These are phyloP conservation scores for Penicillium pancosmium DNA, from an alignment of 495 filamentous ascomycete species.

Conservation along the genomic window DNA sequence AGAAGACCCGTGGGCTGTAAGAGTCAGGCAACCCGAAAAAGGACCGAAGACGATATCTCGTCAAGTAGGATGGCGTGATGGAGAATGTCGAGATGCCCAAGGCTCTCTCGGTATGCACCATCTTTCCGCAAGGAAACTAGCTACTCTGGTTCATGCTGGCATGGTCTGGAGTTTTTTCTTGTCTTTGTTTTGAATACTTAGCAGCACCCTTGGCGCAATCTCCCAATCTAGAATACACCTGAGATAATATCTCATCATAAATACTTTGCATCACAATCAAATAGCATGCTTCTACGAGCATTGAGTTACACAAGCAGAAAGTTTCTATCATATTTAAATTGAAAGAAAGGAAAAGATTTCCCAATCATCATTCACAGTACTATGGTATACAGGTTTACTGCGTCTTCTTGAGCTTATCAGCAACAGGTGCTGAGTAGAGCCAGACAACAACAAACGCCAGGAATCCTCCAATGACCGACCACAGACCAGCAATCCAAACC, in stretches of 20 bases:
- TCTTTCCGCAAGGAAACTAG: slow-evolving; percentile 4
- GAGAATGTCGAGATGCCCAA: background rate
- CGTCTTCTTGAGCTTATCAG: slow-evolving; percentile 64
- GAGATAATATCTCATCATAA: background rate
- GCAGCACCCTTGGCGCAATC: slow-evolving; percentile 11
- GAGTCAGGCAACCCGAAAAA: background rate
- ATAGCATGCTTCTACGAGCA: slow-evolving; percentile 1
- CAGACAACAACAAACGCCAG: slow-evolving; percentile 82
- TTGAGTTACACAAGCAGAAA: background rate
- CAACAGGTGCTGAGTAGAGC: slow-evolving; percentile 78
- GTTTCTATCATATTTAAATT: slow-evolving; percentile 9
- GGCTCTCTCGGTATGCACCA: slow-evolving; percentile 10
- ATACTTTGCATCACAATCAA: background rate
- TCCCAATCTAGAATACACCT: slow-evolving; percentile 9
- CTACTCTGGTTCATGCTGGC: slow-evolving; percentile 29
- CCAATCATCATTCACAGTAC: slow-evolving; percentile 24
- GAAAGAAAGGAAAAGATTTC: slow-evolving; percentile 16
- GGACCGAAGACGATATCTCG: background rate
- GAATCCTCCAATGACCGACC: slow-evolving; percentile 80
- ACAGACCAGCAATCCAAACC: slow-evolving; percentile 94
- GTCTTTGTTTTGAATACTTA: slow-evolving; percentile 8
- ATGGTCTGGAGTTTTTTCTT: slow-evolving; percentile 30
- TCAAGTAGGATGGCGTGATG: slow-evolving; percentile 1
- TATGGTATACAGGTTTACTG: slow-evolving; percentile 53
- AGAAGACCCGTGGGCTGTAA: slow-evolving; percentile 52